These are phyloP conservation scores for Colletotrichum tropicicola DNA, from an alignment of 2,329 filamentous ascomycete genomes.

Conservation along the genomic window DNA sequence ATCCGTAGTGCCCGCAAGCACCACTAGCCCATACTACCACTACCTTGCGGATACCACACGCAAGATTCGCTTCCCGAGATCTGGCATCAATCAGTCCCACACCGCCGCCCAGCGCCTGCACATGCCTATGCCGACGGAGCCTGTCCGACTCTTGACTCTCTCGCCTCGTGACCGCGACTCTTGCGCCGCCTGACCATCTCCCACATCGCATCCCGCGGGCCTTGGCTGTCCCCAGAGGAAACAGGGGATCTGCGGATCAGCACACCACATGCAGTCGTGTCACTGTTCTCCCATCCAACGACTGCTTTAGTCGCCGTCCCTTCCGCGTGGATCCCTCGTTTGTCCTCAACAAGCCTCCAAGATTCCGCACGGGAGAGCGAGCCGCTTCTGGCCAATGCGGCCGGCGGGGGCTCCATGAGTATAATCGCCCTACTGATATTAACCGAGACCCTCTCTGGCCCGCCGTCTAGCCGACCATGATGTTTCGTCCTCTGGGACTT, in stretches of 20 bases:
- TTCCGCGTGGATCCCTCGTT: constrained; percentile 14
- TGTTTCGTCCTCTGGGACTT: constrained; percentile 2
- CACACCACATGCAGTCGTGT: not conserved
- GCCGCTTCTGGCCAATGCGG: not conserved
- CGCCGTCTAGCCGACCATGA: not conserved
- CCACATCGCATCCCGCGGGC: not conserved
- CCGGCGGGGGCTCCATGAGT: not conserved
- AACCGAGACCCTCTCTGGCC: not conserved
- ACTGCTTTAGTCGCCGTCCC: not conserved
- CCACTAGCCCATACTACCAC: too few relatives aligned
- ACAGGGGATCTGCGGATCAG: not conserved
- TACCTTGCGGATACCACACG: not conserved
- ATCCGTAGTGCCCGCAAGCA: too few relatives aligned
- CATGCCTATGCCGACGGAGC: not conserved
- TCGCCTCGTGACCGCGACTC: not conserved
- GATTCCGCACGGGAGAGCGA: not conserved
- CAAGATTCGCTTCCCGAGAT: constrained; percentile 19
- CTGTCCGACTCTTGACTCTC: not conserved
- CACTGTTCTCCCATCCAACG: not conserved
- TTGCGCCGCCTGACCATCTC: not conserved
- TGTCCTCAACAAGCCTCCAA: not conserved
- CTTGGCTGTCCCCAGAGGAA: not conserved
- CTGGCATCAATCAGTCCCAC: not conserved
- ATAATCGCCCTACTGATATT: constrained; percentile 15
- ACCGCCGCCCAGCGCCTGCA: not conserved